phyloP scores from a whole-genome alignment of 176 grass and related monocot species.

The Hyparrhenia diplandra region DNA sequence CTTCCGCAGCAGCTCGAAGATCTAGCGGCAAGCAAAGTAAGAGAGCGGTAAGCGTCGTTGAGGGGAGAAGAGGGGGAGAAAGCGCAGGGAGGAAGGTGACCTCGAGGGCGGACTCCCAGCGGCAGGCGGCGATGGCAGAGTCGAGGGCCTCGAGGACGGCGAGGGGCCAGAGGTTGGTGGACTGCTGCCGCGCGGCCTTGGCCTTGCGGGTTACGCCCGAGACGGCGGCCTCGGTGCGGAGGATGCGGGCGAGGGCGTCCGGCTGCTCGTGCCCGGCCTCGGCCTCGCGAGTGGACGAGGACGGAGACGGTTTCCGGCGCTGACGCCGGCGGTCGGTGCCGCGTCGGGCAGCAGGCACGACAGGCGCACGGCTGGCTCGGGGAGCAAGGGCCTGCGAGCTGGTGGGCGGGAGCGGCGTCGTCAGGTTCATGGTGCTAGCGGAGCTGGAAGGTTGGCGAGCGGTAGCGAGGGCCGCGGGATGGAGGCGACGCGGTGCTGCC shows the following conservation, averaged over 20 bases:
- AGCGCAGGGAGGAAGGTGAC: background rate
- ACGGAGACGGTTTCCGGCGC: conserved; percentile 6
- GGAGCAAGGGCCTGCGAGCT: background rate
- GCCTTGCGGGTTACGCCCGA: conserved; percentile 63
- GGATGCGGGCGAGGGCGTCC: conserved; percentile 53
- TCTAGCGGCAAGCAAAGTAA: conserved; percentile 32
- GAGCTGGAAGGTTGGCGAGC: too few species aligned
- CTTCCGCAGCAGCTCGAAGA: conserved; percentile 77
- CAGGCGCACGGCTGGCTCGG: background rate
- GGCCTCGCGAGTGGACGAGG: background rate
- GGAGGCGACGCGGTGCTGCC: too few species aligned
- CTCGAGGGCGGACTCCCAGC: conserved; percentile 78
- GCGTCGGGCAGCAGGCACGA: conserved; percentile 2
- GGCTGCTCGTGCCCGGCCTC: conserved; percentile 4
- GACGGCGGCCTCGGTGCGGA: conserved; percentile 67
- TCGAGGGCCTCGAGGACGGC: conserved; percentile 83
- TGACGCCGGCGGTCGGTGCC: background rate
- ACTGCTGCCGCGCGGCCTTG: conserved; percentile 30
- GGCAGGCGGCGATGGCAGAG: conserved; percentile 41
- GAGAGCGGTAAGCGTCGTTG: background rate
- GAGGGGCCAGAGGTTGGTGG: conserved; percentile 56
- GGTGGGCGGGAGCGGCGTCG: background rate
- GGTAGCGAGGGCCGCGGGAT: too few species aligned
- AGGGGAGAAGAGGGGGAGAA: too few species aligned
- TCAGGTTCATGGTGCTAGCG: background rate